Evolutionary conservation across 1,284 basidiomycete species (phyloP).

Genomic region (Mycosarcoma maydis): DNA sequence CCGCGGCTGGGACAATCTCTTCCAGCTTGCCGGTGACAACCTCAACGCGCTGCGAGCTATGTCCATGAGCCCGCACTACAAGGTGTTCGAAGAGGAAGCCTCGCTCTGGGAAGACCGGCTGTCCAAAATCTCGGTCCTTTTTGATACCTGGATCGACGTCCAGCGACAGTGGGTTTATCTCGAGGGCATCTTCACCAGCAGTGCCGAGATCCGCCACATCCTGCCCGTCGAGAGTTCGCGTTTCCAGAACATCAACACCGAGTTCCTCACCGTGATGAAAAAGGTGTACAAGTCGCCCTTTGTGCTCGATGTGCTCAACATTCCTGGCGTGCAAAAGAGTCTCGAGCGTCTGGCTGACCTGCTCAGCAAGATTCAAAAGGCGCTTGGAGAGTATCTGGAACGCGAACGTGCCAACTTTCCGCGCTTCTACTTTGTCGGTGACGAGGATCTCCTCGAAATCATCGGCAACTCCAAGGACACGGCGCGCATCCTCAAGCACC

Average conservation of each 20-base stretch:
- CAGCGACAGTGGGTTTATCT: constrained; percentile 99
- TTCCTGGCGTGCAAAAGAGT: constrained; percentile 93
- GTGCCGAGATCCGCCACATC: constrained; percentile 83
- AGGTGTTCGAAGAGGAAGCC: constrained; percentile 69
- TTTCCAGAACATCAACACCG: constrained; percentile 98
- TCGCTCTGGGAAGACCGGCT: constrained; percentile 68
- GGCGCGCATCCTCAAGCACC: constrained; percentile 93
- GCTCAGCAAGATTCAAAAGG: constrained; percentile 98
- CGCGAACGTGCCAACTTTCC: constrained; percentile 91
- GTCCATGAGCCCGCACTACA: constrained; percentile 69
- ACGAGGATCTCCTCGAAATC: constrained; percentile 97
- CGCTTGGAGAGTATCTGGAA: constrained; percentile 97
- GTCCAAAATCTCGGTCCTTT: constrained; percentile 74
- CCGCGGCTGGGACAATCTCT: constrained; percentile 87
- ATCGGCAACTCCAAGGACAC: constrained; percentile 99
- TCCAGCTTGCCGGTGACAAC: constrained; percentile 71
- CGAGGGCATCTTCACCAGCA: constrained; percentile 98
- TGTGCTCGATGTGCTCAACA: constrained; percentile 95
- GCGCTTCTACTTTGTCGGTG: constrained; percentile 99
- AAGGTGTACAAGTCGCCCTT: constrained; percentile 99
- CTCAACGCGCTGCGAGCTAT: constrained; percentile 94
- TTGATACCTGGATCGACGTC: constrained; percentile 99
- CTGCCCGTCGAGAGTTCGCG: constrained; percentile 95
- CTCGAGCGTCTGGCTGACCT: constrained; percentile 95
- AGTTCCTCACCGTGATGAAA: constrained; percentile 98